Conservation (phyloP, 306 rosid species). For the Biancaea sappan region DNA sequence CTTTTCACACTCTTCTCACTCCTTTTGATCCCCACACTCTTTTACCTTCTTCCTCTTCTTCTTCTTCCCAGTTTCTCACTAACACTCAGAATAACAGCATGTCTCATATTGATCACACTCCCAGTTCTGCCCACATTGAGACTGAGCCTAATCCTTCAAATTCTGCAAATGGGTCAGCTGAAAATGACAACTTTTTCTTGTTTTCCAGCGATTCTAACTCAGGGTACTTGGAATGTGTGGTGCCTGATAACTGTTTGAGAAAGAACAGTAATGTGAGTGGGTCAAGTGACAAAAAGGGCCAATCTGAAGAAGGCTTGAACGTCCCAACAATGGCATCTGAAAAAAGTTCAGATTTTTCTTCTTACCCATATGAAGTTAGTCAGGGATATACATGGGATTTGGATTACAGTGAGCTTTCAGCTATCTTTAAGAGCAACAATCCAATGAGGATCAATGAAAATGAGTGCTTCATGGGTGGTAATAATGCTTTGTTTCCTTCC, state of each 20-base stretch:
- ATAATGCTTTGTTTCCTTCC: constrained; percentile 37
- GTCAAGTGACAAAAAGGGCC: constrained; percentile 43
- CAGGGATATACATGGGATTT: constrained; percentile 61
- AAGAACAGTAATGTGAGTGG: constrained; percentile 40
- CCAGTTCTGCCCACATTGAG: constrained; percentile 5
- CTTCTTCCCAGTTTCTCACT: too few relatives aligned
- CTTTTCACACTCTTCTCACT: constrained; percentile 65
- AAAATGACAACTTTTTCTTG: constrained; percentile 51
- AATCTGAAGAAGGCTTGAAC: constrained; percentile 31
- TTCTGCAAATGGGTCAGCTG: constrained; percentile 38
- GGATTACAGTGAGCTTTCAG: constrained; percentile 67
- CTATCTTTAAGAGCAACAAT: constrained; percentile 43
- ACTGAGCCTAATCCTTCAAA: constrained; percentile 14
- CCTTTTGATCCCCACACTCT: constrained; percentile 62
- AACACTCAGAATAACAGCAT: too few relatives aligned
- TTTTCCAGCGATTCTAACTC: constrained; percentile 68
- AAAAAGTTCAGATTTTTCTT: constrained; percentile 45
- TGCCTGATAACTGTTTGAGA: constrained; percentile 86
- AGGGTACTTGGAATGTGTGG: constrained; percentile 93
- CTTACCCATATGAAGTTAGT: constrained; percentile 52
- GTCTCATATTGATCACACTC: constrained; percentile 32
- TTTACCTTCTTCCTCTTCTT: too few relatives aligned
- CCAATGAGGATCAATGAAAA: constrained; percentile 53
- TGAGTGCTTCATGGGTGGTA: constrained; percentile 56
- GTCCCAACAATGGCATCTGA: constrained; percentile 31